A percentile compares a stretch with the other conserved stretches of the same genome.
These are phyloP conservation scores for Leccinellum luteum DNA, from an alignment of 768 basidiomycete genomes.

Conservation along the genomic window DNA sequence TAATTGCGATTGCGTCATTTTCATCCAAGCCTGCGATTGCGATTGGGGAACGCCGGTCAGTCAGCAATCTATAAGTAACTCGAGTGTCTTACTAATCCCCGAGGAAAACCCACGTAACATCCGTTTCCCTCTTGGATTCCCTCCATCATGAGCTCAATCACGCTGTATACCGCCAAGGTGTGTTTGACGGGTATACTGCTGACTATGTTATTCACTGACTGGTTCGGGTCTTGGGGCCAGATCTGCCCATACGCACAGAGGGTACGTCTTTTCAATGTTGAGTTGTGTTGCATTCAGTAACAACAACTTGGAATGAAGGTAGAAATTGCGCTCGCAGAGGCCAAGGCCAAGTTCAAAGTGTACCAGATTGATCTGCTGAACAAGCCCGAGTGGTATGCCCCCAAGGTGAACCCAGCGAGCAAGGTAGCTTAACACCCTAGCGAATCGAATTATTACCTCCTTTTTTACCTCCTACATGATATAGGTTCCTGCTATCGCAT, in stretches of 20 bases:
- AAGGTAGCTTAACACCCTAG: slow-evolving; percentile 42
- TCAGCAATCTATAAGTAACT: slow-evolving; percentile 3
- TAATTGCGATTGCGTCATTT: too few species aligned
- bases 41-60: neutral
- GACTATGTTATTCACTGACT: neutral
- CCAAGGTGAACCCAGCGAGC: slow-evolving; percentile 62
- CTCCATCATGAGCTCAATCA: slow-evolving; percentile 30
- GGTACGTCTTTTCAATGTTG: slow-evolving; percentile 29
- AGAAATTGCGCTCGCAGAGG: slow-evolving; percentile 62
- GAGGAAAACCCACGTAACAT: neutral
- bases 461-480: neutral
- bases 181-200: neutral
- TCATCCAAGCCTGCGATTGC: neutral
- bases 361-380: slow-evolving; percentile 60
- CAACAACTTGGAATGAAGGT: slow-evolving; percentile 32
- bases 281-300: neutral
- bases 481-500: slow-evolving; percentile 41
- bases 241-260: slow-evolving; percentile 60
- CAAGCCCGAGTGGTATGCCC: slow-evolving; percentile 70
- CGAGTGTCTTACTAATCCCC: neutral
- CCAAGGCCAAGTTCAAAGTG: slow-evolving; percentile 44
- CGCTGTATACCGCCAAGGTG: slow-evolving; percentile 50
- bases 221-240: slow-evolving; percentile 26
- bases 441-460: neutral
- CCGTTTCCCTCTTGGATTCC: neutral